These are phyloP conservation scores for Roridomyces roridus DNA, from an alignment of 768 basidiomycete species.

Conservation along the genomic window DNA sequence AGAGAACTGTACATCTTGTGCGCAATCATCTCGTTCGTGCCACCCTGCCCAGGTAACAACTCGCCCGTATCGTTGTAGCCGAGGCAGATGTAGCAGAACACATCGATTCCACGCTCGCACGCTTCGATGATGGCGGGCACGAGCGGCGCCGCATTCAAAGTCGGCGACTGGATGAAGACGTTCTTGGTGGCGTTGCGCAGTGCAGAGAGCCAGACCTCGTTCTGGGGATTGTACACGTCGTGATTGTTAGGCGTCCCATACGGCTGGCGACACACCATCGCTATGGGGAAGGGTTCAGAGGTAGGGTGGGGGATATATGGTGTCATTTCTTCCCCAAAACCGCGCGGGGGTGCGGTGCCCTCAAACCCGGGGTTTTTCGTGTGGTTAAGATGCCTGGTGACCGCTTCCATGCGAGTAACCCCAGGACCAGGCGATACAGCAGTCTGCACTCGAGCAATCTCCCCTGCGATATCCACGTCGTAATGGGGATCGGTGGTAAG, in stretches of 20 bases:
- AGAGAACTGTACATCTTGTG: slow-evolving; percentile 61
- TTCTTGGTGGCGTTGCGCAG: slow-evolving; percentile 62
- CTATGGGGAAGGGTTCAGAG: slow-evolving; percentile 68
- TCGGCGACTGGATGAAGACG: slow-evolving; percentile 80
- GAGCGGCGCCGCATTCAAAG: slow-evolving; percentile 70
- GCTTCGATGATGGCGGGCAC: slow-evolving; percentile 65
- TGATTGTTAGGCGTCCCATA: slow-evolving; percentile 60
- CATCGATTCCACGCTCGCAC: slow-evolving; percentile 63
- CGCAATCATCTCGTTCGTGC: slow-evolving; percentile 74
- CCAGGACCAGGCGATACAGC: slow-evolving; percentile 24
- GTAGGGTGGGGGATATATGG: slow-evolving; percentile 66
- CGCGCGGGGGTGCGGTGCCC: slow-evolving; percentile 34
- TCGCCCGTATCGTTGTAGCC: slow-evolving; percentile 65
- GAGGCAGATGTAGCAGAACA: slow-evolving; percentile 65
- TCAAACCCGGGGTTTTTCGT: slow-evolving; percentile 41
- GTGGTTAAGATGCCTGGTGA: slow-evolving; percentile 48
- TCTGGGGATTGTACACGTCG: slow-evolving; percentile 61
- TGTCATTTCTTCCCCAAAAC: slow-evolving; percentile 53
- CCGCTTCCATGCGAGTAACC: slow-evolving; percentile 33
- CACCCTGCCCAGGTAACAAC: slow-evolving; percentile 70
- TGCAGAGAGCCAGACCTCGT: slow-evolving; percentile 71
- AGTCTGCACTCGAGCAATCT: slow-evolving; percentile 28
- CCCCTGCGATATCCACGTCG: slow-evolving; percentile 30
- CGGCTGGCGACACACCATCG: slow-evolving; percentile 67
- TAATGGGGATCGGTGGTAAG: slow-evolving; percentile 28